Evolutionary conservation across 495 filamentous ascomycete species (phyloP), one percentile per base, ranked within the genome.

Genomic region (Cladorrhinum samala): DNA sequence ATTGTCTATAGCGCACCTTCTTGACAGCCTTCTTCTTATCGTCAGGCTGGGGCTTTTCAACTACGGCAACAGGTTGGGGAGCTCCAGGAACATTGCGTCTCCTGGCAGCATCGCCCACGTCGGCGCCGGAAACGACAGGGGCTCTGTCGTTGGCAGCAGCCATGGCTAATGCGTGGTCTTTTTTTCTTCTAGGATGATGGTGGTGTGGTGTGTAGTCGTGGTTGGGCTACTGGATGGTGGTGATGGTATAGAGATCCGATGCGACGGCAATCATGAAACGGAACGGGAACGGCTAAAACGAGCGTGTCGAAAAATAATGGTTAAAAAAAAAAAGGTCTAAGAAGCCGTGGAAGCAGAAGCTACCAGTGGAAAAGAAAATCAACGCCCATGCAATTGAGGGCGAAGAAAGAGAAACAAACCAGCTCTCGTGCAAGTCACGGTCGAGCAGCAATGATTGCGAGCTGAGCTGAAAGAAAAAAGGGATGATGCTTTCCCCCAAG

Each of bases 51-150:
- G 74, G 67, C 16, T 72, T 63, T 46, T 64, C 54, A 13, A 62
- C 54, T 53, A 59, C 59, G 53, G 67, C 52, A 59, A 66, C 67
- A 46, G 65, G 68, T 44, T 73, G 74, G 17, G 75, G 46, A 41
- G 75, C 49, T 47, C 56, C 76, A 18, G 82, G 76, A 19, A 89
- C 80, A 74, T 88, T 89, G 72, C 91, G 83, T 66, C 85, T 82
- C 58, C 88, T 78, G 53, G 86, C 71, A 61, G 89, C 84, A 50
- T 89, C 76, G 58, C 83, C 78, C 23, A 72, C 66, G 33, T 86
- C 80, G 52, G 81, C 76, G 63, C 88, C 90, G 37, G 88, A 87
- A 54, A 80, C 82, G 60, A 80, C 64, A 58, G 66, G 68, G 57
- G 72, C 75, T 66, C 73, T 75, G 46, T 75, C 68, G 46, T 46